A percentile compares a stretch with the other conserved stretches of the same genome.
These are phyloP conservation scores for Cryptococcus sp. DNA, from an alignment of 1,284 basidiomycete genomes.

Conservation along the genomic window DNA sequence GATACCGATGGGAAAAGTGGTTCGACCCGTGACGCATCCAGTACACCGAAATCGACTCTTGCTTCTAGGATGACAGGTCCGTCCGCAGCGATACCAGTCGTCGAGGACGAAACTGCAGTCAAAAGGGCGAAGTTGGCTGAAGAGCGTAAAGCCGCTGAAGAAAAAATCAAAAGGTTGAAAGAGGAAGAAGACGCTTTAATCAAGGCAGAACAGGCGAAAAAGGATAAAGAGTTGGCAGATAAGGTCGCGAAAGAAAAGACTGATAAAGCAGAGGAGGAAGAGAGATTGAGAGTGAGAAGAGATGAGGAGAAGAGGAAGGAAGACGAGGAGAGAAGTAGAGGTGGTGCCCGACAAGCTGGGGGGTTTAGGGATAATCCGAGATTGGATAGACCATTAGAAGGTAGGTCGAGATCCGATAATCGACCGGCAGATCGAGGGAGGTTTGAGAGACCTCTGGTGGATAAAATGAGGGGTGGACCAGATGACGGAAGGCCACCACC, in stretches of 20 bases:
- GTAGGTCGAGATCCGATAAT: neutral
- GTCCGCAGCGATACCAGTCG: too few relatives aligned
- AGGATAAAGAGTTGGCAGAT: neutral
- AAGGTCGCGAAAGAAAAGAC: neutral
- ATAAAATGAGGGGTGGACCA: neutral
- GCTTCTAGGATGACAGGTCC: too few relatives aligned
- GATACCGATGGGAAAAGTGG: neutral
- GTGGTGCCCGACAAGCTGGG: neutral
- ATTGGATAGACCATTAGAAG: neutral
- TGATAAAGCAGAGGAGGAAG: neutral
- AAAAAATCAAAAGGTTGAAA: neutral
- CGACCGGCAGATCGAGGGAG: neutral
- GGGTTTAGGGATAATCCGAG: too few relatives aligned
- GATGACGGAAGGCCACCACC: neutral
- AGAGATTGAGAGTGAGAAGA: neutral
- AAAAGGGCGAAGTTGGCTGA: neutral
- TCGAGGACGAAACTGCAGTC: neutral
- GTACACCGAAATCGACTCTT: neutral
- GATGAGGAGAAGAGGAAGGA: neutral
- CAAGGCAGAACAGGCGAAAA: neutral
- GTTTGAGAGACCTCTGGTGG: neutral
- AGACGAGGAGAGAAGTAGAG: neutral
- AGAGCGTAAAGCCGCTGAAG: neutral
- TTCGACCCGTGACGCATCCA: neutral
- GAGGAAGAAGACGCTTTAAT: neutral